A percentile compares a stretch with the other conserved stretches of the same genome.
phyloP scores from a whole-genome alignment of 371 early-diverging fungal species.

The Enterospora canceri region DNA sequence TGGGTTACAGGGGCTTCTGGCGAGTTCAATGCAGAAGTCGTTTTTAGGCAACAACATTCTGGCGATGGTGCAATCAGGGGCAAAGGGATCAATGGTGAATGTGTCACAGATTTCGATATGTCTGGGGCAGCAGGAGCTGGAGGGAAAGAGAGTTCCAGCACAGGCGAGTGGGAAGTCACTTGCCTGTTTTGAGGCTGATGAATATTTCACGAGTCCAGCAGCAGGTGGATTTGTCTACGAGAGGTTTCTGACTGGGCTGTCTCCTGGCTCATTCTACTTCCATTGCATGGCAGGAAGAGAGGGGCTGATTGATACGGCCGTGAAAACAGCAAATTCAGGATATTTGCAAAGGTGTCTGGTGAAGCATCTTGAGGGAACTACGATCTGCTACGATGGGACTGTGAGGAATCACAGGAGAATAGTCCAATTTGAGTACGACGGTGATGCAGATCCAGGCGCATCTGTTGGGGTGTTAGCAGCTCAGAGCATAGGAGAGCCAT shows the following conservation, averaged over 20 bases:
- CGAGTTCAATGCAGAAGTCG: conserved; percentile 56
- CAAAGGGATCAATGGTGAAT: conserved; percentile 93
- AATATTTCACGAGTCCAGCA: conserved; percentile 63
- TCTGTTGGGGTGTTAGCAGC: conserved; percentile 94
- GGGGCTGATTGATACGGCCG: conserved; percentile 98
- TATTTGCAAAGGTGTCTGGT: conserved; percentile 97
- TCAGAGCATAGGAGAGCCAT: conserved; percentile 97
- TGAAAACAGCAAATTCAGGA: conserved; percentile 96
- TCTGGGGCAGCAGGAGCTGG: conserved; percentile 95
- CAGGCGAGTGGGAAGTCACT: conserved; percentile 90
- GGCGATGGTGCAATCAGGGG: conserved; percentile 91
- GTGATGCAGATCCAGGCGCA: conserved; percentile 94
- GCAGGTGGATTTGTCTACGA: conserved; percentile 93
- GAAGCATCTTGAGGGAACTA: conserved; percentile 91
- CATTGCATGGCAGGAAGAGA: conserved; percentile 99
- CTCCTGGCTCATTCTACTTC: conserved; percentile 70
- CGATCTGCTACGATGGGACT: conserved; percentile 84
- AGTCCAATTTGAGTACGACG: conserved; percentile 93
- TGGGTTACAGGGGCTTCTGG: conserved; percentile 29
- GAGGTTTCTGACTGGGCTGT: conserved; percentile 95
- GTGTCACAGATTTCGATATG: conserved; percentile 90
- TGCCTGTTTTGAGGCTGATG: conserved; percentile 67
- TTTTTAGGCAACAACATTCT: conserved; percentile 94
- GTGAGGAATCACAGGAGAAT: conserved; percentile 75
- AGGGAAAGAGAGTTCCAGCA: conserved; percentile 91